Base-by-base conservation (phyloP, 345 rosid species). In the Hirschfeldia incana region DNA sequence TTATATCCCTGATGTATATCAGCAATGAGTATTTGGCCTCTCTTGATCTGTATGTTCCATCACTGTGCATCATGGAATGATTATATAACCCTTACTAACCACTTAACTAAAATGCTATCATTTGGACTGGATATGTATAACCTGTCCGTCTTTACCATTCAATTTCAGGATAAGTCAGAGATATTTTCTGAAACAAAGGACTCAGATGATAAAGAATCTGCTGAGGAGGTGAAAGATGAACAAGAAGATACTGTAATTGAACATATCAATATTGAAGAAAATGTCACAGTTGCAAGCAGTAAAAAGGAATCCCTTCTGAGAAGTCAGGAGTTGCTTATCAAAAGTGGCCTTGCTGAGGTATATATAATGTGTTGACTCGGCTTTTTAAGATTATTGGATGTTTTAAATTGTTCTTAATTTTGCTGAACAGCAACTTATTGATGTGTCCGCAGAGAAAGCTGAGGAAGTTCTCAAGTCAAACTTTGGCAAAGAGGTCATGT, bases 311-410 rank as follows among this genome's bases (percentile, higher is more conserved):
- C 94, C 44, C 74, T 71, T 49, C 13, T 90, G 65, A 90, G 97
- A 84, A 90, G 98, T 79, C 90, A 60, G 70, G 98, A 94, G 78
- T 76, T 94, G 87, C 78, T 94, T 73, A 77, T 94, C 33, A 72
- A 79, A 67, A 91, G 95, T 72, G 94, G 97, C 77, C 93, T 94
- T 82, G 98, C 97, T 67, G 94, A 91, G 99, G 99, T 94, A 63
- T 71, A 85, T 84, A 76, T 44, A 16, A 62, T 29, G 70, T 33
- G 21, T 0, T 61, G 33, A 49, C 51, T 60, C 17, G 2, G 21
- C 10, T 67, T 65, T 46, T 66, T 6, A 21, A 21, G 21, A 21
- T 21, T 21, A 21, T 21, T 21, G 21, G 21, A 21, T 21, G 21
- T 21, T 37, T 2, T 0, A 28, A 67, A 67, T 60, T 81, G 49